Conservation (phyloP, 1,284 basidiomycete species). For the Cutaneotrichosporon spelunceum region DNA sequence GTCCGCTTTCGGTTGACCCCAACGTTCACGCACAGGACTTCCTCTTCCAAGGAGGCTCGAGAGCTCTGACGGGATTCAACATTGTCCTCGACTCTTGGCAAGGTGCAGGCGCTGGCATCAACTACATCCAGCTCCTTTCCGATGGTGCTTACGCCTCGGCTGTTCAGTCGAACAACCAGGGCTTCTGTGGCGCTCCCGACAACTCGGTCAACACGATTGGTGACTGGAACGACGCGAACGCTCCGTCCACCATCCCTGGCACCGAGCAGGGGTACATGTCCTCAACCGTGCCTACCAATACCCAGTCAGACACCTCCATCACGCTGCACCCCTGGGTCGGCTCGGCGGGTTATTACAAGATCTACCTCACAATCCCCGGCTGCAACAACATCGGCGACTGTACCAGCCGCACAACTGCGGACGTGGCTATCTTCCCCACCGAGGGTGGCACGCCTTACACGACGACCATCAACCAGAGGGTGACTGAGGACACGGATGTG, state of each 20-base stretch:
- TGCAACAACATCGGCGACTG: conserved; percentile 80
- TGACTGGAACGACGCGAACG: conserved; percentile 63
- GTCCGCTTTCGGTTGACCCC: conserved; percentile 70
- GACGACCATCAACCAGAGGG: conserved; percentile 69
- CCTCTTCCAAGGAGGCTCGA: conserved; percentile 67
- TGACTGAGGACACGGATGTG: conserved; percentile 61
- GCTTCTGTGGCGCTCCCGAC: conserved; percentile 26
- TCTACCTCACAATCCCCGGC: conserved; percentile 82
- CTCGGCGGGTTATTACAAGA: conserved; percentile 77
- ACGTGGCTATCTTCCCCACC: conserved; percentile 77
- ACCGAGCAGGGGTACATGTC: conserved; percentile 73
- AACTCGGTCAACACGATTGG: conserved; percentile 58
- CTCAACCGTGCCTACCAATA: conserved; percentile 60
- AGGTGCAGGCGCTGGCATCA: conserved; percentile 75
- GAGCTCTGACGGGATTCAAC: conserved; percentile 61
- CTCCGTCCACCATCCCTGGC: conserved; percentile 69
- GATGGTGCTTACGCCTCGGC: conserved; percentile 58
- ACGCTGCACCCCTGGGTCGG: conserved; percentile 89
- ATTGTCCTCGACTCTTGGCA: conserved; percentile 73
- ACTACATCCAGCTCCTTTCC: conserved; percentile 84
- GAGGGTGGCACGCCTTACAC: conserved; percentile 63
- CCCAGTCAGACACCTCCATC: conserved; percentile 64
- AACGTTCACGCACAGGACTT: conserved; percentile 63
- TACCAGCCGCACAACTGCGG: conserved; percentile 70
- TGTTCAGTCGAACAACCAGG: conserved; percentile 54